These are phyloP conservation scores for Basidioascus undulatus DNA, from an alignment of 768 basidiomycete genomes.

Conservation along the genomic window DNA sequence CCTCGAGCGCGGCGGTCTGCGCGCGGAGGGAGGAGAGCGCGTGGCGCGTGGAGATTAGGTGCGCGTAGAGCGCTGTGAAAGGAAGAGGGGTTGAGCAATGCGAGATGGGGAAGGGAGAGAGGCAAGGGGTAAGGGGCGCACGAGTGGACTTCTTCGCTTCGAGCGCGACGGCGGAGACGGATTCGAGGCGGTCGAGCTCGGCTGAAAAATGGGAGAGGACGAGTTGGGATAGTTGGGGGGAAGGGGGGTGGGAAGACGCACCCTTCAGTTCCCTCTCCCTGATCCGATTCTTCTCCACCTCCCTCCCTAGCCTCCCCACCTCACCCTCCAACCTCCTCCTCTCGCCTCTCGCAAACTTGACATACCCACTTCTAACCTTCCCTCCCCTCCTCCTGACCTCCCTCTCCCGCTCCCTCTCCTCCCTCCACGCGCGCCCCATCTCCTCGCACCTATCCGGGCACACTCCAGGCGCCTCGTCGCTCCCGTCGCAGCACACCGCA, in stretches of 20 bases:
- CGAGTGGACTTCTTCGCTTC: slow-evolving; percentile 67
- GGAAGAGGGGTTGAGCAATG: background rate
- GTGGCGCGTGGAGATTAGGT: slow-evolving; percentile 41
- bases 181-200: slow-evolving; percentile 50
- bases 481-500: slow-evolving; percentile 73
- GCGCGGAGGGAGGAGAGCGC: slow-evolving; percentile 54
- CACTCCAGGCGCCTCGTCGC: slow-evolving; percentile 59
- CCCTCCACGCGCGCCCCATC: slow-evolving; percentile 41
- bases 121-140: no score
- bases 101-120: background rate
- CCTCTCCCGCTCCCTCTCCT: slow-evolving; percentile 37
- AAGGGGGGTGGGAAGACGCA: no score
- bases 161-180: slow-evolving; percentile 46
- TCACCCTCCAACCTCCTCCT: slow-evolving; percentile 51
- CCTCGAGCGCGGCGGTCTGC: slow-evolving; percentile 41
- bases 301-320: slow-evolving; percentile 26
- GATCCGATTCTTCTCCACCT: slow-evolving; percentile 38
- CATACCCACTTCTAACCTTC: slow-evolving; percentile 71
- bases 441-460: slow-evolving; percentile 52
- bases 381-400: slow-evolving; percentile 60
- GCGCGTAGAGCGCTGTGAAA: slow-evolving; percentile 43
- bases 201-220: slow-evolving; percentile 32
- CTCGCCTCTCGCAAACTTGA: slow-evolving; percentile 65
- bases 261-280: slow-evolving; percentile 56
- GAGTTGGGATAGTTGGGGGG: no score